phyloP scores from a whole-genome alignment of 225 moss, liverwort and hornwort species.

The Physcomitrium patens region DNA sequence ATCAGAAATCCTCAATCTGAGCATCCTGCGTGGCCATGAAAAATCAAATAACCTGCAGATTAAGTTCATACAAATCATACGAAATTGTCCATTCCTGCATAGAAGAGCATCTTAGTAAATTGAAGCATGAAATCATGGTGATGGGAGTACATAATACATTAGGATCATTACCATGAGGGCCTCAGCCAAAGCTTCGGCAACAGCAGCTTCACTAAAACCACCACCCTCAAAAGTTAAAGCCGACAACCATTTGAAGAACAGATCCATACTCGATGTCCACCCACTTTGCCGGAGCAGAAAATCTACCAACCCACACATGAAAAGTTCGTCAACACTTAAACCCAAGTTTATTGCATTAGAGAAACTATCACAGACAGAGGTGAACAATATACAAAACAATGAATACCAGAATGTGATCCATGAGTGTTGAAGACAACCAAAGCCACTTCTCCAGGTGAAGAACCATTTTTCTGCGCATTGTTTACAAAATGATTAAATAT shows the following conservation, averaged over 20 bases:
- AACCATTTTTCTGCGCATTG: conserved; percentile 67
- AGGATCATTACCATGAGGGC: conserved; percentile 72
- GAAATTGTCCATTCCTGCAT: background rate
- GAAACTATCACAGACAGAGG: conserved; percentile 19
- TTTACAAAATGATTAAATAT: conserved; percentile 11
- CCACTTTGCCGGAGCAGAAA: conserved; percentile 76
- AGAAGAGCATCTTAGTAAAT: conserved; percentile 1
- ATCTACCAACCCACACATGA: conserved; percentile 46
- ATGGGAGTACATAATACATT: conserved; percentile 5
- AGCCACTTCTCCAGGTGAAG: conserved; percentile 75
- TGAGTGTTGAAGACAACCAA: conserved; percentile 79
- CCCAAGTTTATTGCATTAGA: background rate
- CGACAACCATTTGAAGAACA: conserved; percentile 86
- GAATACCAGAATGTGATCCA: conserved; percentile 74
- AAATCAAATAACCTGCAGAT: conserved; percentile 17
- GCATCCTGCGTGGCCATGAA: conserved; percentile 13
- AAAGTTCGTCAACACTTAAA: conserved; percentile 1
- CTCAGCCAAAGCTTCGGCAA: conserved; percentile 93
- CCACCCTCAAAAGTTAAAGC: conserved; percentile 77
- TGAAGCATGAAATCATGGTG: conserved; percentile 4
- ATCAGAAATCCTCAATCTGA: conserved; percentile 22
- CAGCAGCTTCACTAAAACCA: conserved; percentile 82
- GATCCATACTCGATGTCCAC: conserved; percentile 90
- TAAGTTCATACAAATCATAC: conserved; percentile 14
- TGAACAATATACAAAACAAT: conserved; percentile 12